phyloP scores from a whole-genome alignment of 2,329 filamentous ascomycete genomes.

The Alternaria panax region DNA sequence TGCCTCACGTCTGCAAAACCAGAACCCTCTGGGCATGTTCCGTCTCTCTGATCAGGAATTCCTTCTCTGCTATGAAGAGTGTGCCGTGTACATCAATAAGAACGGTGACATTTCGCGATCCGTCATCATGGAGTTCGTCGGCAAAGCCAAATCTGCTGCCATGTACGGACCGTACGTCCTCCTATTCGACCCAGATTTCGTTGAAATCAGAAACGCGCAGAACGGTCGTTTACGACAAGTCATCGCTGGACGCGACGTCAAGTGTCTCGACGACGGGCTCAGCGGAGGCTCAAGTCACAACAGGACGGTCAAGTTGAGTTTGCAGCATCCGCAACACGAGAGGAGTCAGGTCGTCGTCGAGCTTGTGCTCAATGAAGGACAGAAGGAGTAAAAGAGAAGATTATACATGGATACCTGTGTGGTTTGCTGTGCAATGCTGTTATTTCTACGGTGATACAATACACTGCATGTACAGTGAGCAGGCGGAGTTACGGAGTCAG shows the following conservation, averaged over 20 bases:
- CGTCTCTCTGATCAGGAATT: slow-evolving; percentile 82
- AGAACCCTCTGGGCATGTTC: slow-evolving; percentile 95
- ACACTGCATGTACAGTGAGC: neutral
- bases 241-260: slow-evolving; percentile 88
- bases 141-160: slow-evolving; percentile 84
- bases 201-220: slow-evolving; percentile 95
- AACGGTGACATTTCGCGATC: slow-evolving; percentile 93
- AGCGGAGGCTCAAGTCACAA: slow-evolving; percentile 53
- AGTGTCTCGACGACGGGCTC: slow-evolving; percentile 78
- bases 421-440: neutral
- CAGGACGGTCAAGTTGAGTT: slow-evolving; percentile 88
- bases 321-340: slow-evolving; percentile 90
- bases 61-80: slow-evolving; percentile 91
- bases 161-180: slow-evolving; percentile 92
- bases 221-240: slow-evolving; percentile 94
- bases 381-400: slow-evolving; percentile 59
- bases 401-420: neutral
- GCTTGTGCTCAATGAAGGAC: slow-evolving; percentile 88
- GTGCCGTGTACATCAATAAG: slow-evolving; percentile 97
- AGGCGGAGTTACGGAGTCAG: slow-evolving; percentile 3
- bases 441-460: neutral
- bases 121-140: slow-evolving; percentile 99
- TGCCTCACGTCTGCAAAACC: slow-evolving; percentile 79
- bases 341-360: slow-evolving; percentile 89
- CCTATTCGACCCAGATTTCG: slow-evolving; percentile 94